Conservation (phyloP, 1,284 basidiomycete genomes). For the Xerocomus cyaneibrunnescens region DNA sequence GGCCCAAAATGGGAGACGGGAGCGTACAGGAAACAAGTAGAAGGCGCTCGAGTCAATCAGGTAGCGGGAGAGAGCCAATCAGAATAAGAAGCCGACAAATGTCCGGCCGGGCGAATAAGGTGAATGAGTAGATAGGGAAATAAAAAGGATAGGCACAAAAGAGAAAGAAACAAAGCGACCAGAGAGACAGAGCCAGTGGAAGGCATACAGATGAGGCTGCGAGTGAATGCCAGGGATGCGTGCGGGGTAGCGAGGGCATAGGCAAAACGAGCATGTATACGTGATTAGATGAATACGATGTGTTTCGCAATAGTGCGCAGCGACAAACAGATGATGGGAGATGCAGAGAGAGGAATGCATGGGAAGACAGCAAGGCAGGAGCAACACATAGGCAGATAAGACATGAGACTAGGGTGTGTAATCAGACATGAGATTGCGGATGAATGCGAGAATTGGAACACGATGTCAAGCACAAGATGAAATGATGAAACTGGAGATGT, state of each 20-base stretch:
- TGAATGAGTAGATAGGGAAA: conserved; percentile 35
- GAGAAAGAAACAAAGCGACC: conserved; percentile 26
- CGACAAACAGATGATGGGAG: conserved; percentile 25
- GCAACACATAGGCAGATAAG: conserved; percentile 36
- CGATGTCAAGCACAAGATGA: conserved; percentile 39
- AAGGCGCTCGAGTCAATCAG: conserved; percentile 33
- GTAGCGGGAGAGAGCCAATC: conserved; percentile 11
- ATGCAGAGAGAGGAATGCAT: conserved; percentile 31
- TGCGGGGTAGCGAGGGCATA: conserved; percentile 19
- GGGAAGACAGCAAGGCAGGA: conserved; percentile 34
- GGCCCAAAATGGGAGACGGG: conserved; percentile 25
- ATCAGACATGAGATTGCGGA: conserved; percentile 40
- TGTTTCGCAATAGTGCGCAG: conserved; percentile 37
- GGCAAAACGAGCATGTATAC: conserved; percentile 40
- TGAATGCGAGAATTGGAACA: conserved; percentile 37
- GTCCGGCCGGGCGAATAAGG: conserved; percentile 28
- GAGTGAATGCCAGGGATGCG: conserved; percentile 21
- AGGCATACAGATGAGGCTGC: conserved; percentile 29
- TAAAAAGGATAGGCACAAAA: conserved; percentile 27
- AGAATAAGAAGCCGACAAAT: conserved; percentile 32
- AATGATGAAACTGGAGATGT: conserved; percentile 28
- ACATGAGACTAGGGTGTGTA: conserved; percentile 40
- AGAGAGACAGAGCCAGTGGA: conserved; percentile 12
- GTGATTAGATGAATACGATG: conserved; percentile 37
- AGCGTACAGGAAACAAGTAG: conserved; percentile 35